phyloP scores from a whole-genome alignment of 2,329 filamentous ascomycete species.

The Sporothrix humicola region DNA sequence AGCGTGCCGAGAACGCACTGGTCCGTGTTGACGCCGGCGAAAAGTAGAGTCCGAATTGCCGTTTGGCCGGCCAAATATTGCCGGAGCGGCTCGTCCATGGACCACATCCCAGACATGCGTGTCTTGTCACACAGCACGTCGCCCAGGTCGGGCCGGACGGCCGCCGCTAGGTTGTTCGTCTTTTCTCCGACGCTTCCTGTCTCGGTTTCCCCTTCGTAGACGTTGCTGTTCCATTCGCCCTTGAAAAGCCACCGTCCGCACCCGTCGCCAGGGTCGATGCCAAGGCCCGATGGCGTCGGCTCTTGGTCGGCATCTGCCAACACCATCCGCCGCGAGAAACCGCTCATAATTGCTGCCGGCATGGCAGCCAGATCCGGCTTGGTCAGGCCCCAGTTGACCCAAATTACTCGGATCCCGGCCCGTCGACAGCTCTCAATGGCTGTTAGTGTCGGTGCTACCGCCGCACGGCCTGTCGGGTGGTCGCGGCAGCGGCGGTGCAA shows the following conservation, averaged over 20 bases:
- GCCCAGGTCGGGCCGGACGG: constrained; percentile 43
- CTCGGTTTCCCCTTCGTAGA: constrained; percentile 48
- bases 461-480: constrained; percentile 51
- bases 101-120: constrained; percentile 64
- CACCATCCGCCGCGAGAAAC: constrained; percentile 54
- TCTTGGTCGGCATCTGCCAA: background rate
- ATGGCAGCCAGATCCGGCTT: constrained; percentile 56
- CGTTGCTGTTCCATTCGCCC: constrained; percentile 61
- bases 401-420: constrained; percentile 51
- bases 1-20: constrained; percentile 64
- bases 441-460: constrained; percentile 48
- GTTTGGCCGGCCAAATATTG: constrained; percentile 46
- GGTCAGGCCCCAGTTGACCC: constrained; percentile 64
- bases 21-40: constrained; percentile 66
- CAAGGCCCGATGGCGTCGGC: constrained; percentile 47
- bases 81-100: constrained; percentile 50
- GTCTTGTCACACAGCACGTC: constrained; percentile 63
- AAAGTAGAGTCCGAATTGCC: constrained; percentile 56
- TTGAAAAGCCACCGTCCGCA: constrained; percentile 56
- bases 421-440: constrained; percentile 55
- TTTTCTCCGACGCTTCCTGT: constrained; percentile 38
- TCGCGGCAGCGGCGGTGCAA: constrained; percentile 51
- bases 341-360: constrained; percentile 55
- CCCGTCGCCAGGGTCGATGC: constrained; percentile 53
- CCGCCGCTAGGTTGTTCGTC: constrained; percentile 44